Evolutionary conservation across 805 yeast species (phyloP).

Genomic region (Wickerhamomyces strasburgensis): DNA sequence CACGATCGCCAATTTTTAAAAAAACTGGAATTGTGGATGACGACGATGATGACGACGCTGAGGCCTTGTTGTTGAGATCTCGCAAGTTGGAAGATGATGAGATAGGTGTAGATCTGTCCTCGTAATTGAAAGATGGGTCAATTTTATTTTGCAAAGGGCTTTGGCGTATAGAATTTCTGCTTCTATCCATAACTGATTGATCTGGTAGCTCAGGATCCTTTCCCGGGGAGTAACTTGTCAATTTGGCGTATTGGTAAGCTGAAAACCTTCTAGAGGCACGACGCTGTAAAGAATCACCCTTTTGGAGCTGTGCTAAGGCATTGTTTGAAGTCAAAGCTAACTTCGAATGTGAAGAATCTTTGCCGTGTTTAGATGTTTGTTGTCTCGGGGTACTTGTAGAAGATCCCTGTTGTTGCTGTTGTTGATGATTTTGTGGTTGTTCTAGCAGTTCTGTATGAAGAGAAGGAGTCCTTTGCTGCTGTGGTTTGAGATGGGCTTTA

Average conservation of each 20-base stretch:
- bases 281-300: conserved; percentile 78
- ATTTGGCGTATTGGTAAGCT: conserved; percentile 84
- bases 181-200: conserved; percentile 16
- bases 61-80: not conserved
- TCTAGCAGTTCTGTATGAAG: no score
- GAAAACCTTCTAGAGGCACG: conserved; percentile 92
- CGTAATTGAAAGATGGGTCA: no score
- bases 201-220: conserved; percentile 26
- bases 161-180: conserved; percentile 12
- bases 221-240: conserved; percentile 43
- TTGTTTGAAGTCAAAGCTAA: conserved; percentile 39
- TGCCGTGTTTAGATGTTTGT: not conserved
- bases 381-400: not conserved
- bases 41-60: not conserved
- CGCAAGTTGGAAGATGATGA: no score
- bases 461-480: no score
- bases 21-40: conserved; percentile 29
- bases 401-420: not conserved
- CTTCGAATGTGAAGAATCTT: conserved; percentile 10
- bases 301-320: conserved; percentile 73
- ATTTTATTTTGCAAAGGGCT: conserved; percentile 4
- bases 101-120: no score
- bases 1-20: conserved; percentile 45
- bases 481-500: no score
- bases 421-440: not conserved